phyloP scores from a whole-genome alignment of 306 rosid genomes.

The Cucumis cinereus region DNA sequence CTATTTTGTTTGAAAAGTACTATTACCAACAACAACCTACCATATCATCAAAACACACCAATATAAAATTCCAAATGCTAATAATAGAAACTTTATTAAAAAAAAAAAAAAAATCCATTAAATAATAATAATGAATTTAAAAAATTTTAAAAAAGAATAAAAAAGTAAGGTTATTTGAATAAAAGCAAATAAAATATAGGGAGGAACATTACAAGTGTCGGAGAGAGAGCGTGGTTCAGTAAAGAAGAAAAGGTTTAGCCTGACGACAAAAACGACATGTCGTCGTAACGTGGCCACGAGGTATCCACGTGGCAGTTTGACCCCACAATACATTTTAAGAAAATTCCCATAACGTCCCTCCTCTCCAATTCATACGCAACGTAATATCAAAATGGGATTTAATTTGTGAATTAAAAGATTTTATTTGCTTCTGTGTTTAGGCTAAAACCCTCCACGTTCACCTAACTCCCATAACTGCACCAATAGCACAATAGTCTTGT shows the following conservation, averaged over 20 bases:
- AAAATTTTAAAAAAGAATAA: not conserved
- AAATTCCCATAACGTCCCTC: not conserved
- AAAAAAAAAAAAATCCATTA: not conserved
- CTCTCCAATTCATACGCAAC: not conserved
- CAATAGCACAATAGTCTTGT: not conserved
- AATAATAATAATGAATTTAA: not conserved
- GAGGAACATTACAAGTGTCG: not conserved
- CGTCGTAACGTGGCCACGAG: not conserved
- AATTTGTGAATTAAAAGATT: not conserved
- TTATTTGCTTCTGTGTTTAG: not conserved
- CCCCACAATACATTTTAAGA: not conserved
- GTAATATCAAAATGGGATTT: not conserved
- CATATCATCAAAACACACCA: not conserved
- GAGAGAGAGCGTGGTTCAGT: not conserved
- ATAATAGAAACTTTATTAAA: not conserved
- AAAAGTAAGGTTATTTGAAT: not conserved
- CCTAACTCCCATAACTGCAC: not conserved
- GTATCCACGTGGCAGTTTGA: conserved; percentile 5
- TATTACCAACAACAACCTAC: too few relatives aligned
- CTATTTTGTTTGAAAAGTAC: too few relatives aligned
- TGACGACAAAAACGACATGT: not conserved
- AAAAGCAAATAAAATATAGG: not conserved
- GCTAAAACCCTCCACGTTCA: not conserved
- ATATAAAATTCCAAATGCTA: not conserved
- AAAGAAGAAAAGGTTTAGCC: not conserved